Evolutionary conservation across 2,329 filamentous ascomycete species (phyloP), one percentile per base, ranked within the genome.

Genomic region (Fusarium napiforme): DNA sequence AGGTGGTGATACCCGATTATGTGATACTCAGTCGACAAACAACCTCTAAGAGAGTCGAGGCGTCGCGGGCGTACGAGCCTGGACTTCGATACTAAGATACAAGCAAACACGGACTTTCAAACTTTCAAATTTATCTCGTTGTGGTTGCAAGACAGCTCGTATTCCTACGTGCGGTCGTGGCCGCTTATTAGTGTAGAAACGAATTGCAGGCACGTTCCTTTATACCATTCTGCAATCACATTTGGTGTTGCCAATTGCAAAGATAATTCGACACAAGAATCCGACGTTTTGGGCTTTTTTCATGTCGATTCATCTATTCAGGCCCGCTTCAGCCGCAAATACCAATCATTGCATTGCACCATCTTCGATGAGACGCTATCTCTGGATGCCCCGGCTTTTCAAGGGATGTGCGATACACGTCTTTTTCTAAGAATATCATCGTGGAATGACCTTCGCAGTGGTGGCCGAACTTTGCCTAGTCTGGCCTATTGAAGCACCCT

Each of bases 21-120:
- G 81, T 88, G 39, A 91, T 92, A 67, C 78, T 92, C 79, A 91
- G 89, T 78, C 88, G 87, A 73, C 64, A 69, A 45, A 80, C 85
- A 37, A 45, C 75, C 52, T 57, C 60, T 32, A 63, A 58, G 40
- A 60, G 55, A 52, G 64, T 52, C 9, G 52, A 59, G 37, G 60
- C 62, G 23, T 55, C 72, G 32, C 64, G 65, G 36, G 49, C 53
- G 32, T 74, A 66, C 49, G 69, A 69, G 39, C 64, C 64, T 67
- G 55, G 49, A 65, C 34, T 34, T 65, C 62, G 42, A 40, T 32
- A 21, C 14, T 9, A 8, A 58, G 32, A 53, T 30, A n/a, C 14
- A 50, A 42, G 15, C 40, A 28, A 37, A n/a, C 40, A 23, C 36
- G 23, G 45, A 21, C 21, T 53, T 46, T 39, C 37, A 39, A 39